Conservation (phyloP, 1,284 basidiomycete genomes). For the Bjerkandera adusta region DNA sequence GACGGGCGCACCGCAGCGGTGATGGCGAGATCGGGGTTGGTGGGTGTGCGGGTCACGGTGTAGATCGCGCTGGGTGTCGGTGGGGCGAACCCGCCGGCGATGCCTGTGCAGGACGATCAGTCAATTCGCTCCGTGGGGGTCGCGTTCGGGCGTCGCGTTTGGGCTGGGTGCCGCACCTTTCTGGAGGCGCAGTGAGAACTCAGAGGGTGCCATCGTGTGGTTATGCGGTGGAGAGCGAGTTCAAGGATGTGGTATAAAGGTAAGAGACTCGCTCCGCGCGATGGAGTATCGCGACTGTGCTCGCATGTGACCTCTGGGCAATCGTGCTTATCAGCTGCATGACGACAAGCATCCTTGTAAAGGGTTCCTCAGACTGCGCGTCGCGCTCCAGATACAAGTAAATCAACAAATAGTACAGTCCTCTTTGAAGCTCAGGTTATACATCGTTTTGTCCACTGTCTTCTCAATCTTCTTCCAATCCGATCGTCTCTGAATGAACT, state of each 20-base stretch:
- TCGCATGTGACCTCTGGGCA: too few relatives aligned
- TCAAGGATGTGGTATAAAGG: background rate
- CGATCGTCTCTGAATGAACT: constrained; percentile 88
- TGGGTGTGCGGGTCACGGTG: constrained; percentile 42
- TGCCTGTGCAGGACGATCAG: constrained; percentile 44
- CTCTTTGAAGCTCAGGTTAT: constrained; percentile 89
- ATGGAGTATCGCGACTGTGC: background rate
- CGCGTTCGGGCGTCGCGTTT: background rate
- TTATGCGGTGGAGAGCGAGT: constrained; percentile 4
- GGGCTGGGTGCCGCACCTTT: constrained; percentile 24
- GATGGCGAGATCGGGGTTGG: constrained; percentile 40
- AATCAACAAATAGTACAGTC: constrained; percentile 67
- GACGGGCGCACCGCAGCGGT: constrained; percentile 43
- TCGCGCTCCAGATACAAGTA: background rate
- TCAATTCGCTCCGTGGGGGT: background rate
- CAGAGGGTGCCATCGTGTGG: constrained; percentile 28
- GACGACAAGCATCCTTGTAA: too few relatives aligned
- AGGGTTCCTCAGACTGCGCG: too few relatives aligned
- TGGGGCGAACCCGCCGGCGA: constrained; percentile 71
- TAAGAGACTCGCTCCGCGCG: background rate
- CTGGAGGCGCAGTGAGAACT: constrained; percentile 36
- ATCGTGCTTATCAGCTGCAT: too few relatives aligned
- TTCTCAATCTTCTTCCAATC: constrained; percentile 99
- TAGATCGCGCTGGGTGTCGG: constrained; percentile 58
- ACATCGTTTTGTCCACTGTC: constrained; percentile 93